Percentiles rank a stretch among this genome's conserved stretches.
These are phyloP conservation scores for Alnus glutinosa DNA, from an alignment of 306 rosid species.

Conservation along the genomic window DNA sequence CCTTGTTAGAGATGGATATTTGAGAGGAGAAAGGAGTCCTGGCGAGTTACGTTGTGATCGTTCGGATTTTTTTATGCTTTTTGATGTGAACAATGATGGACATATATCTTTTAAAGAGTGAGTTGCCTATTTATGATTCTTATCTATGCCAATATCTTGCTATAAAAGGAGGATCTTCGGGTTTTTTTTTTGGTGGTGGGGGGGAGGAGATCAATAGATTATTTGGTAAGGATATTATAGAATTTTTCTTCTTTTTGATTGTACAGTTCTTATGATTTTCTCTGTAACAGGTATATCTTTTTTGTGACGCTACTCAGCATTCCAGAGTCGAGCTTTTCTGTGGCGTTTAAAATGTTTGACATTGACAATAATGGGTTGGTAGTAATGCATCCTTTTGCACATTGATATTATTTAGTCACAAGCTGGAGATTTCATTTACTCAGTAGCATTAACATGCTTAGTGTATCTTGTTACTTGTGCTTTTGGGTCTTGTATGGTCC, in stretches of 20 bases:
- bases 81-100: constrained; percentile 73
- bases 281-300: constrained; percentile 75
- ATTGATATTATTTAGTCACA: background rate
- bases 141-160: background rate
- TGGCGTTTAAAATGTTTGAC: constrained; percentile 86
- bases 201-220: background rate
- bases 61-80: constrained; percentile 82
- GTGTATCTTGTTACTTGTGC: constrained; percentile 5
- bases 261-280: constrained; percentile 17
- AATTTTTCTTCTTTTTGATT: background rate
- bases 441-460: background rate
- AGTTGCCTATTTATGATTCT: constrained; percentile 30
- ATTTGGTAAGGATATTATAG: background rate
- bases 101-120: constrained; percentile 87
- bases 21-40: constrained; percentile 84
- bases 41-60: constrained; percentile 72
- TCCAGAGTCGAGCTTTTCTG: constrained; percentile 78
- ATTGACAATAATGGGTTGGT: constrained; percentile 68
- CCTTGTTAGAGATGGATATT: constrained; percentile 87
- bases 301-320: constrained; percentile 86
- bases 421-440: constrained; percentile 10
- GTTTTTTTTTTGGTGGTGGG: background rate
- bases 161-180: background rate
- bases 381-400: constrained; percentile 26
- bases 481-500: constrained; percentile 8